Evolutionary conservation across 768 basidiomycete genomes (phyloP).

Genomic region (Boletus rubropictus): DNA sequence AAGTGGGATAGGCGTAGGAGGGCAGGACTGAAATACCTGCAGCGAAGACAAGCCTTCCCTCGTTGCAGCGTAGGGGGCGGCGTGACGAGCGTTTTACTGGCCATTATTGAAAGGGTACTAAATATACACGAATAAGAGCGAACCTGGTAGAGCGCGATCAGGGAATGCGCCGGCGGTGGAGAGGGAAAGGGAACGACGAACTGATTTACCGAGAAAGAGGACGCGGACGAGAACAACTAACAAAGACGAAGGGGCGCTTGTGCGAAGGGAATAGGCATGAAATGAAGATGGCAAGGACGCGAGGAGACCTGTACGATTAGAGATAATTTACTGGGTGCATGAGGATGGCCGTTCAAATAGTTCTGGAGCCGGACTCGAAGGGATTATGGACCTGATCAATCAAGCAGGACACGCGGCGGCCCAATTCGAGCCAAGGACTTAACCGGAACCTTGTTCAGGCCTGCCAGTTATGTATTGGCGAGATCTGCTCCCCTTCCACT

Average conservation of each 20-base stretch:
- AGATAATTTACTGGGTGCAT: constrained; percentile 30
- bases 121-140: constrained; percentile 30
- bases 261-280: constrained; percentile 28
- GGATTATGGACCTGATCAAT: constrained; percentile 24
- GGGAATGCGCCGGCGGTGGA: not conserved
- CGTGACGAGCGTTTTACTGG: constrained; percentile 27
- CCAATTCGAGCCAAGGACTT: constrained; percentile 23
- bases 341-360: constrained; percentile 26
- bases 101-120: constrained; percentile 34
- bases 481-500: constrained; percentile 10
- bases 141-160: constrained; percentile 14
- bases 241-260: constrained; percentile 14
- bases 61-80: constrained; percentile 47
- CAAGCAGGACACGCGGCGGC: constrained; percentile 24
- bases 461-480: constrained; percentile 6
- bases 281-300: constrained; percentile 1
- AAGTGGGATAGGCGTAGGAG: not conserved
- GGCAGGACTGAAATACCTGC: constrained; percentile 44
- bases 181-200: constrained; percentile 1
- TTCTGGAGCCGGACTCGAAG: constrained; percentile 25
- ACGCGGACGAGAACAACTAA: not conserved
- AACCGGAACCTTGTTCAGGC: constrained; percentile 10
- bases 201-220: constrained; percentile 5
- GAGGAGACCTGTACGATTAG: constrained; percentile 14
- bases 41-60: constrained; percentile 67